Evolutionary conservation across 805 yeast genomes (phyloP), one percentile per base, ranked within the genome.

Genomic region (Suhomyces emberorum): DNA sequence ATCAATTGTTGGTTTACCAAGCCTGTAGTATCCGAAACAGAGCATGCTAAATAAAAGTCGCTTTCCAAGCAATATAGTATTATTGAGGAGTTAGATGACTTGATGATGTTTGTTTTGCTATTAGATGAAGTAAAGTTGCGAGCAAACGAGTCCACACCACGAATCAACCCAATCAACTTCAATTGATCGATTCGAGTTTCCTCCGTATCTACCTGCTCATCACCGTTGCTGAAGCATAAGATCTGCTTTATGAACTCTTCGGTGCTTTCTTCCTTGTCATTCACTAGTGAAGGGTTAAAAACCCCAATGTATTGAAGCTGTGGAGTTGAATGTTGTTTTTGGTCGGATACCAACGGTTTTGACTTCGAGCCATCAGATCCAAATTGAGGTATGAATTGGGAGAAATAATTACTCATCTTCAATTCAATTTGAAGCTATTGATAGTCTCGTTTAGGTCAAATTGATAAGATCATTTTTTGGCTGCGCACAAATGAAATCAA

Each of bases 141-240:
- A 7, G 55, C 53, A 30, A 68, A 49, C 16, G 65, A 55, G 29
- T 51, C 54, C 3, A 65, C 52, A 3, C 72, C 72, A 30, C 66
- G 55, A 7, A 65, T 46, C 12, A 68, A 41, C 0, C 73, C 72
- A 7, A 68, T 43, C 2, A 57, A 38, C 20, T 59, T 54, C 20
- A 65, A 29, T 27, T 61, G 60, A 26, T 59, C 61, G 9, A 46
- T 35, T 23, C 26, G 7, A 12, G 33, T 18, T 11, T 37, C 37
- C 15, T 37, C 40, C 24, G 11, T 21, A 4, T 18, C 37, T 2
- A n/a, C 16, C 3, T 37, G 37, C 6, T 37, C 44, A 7, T 38
- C 37, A 4, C 42, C 30, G 1, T 58, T 43, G 19, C 54, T 43
- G 38, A 60, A 62, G 35, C 63, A 60, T 4, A 64, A 39, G 15